Base-by-base conservation (phyloP, 73 alveolate species). In the Tetrahymena borealis region DNA sequence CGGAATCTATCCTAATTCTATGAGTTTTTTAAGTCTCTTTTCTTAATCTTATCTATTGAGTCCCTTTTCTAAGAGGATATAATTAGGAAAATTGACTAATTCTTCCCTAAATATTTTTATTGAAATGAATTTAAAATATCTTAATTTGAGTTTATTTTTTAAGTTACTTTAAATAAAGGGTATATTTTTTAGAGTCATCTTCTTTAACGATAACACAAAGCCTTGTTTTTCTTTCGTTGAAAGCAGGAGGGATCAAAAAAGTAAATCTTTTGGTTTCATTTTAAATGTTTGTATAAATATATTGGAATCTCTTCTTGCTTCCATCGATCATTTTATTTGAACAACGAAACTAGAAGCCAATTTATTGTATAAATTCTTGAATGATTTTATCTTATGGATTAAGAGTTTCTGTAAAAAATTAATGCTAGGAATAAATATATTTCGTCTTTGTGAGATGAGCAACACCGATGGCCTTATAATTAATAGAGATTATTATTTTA, bases 71-170 rank as follows among this genome's bases (percentile, higher is more conserved):
- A 85, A 39, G 78, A 79, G 90, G 39, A 93, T 85, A 40, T 93
- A 78, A 9, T 33, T 92, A 32, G 95, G 95, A 24, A 78, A 93
- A 78, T 78, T 38, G 20, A 79, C 91, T 39, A 90, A 20, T 85
- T 93, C 95, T 39, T 93, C 95, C 79, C 95, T 93, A 10, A 78
- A 0, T 9, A 92, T 79, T 38, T 38, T 38, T 38, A 79, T 24
- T 37, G 20, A 79, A 60, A 24, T 2, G 20, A 41, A 39, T 39
- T 39, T 39, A 9, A 39, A 39, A 39, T 9, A 7, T 39, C 43
- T 39, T 39, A 7, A 39, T 39, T 9, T 39, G 43, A 39, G 7
- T 39, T 12, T 9, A 12, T 9, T 9, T 20, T 4, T n/a, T n/a
- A 28, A 60, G 28, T 13, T 60, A 60, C 85, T 60, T 60, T n/a